Percentiles rank a stretch among this genome's conserved stretches.
These are phyloP conservation scores for Mychonastes homosphaera DNA, from an alignment of 139 green algal species.

Conservation along the genomic window DNA sequence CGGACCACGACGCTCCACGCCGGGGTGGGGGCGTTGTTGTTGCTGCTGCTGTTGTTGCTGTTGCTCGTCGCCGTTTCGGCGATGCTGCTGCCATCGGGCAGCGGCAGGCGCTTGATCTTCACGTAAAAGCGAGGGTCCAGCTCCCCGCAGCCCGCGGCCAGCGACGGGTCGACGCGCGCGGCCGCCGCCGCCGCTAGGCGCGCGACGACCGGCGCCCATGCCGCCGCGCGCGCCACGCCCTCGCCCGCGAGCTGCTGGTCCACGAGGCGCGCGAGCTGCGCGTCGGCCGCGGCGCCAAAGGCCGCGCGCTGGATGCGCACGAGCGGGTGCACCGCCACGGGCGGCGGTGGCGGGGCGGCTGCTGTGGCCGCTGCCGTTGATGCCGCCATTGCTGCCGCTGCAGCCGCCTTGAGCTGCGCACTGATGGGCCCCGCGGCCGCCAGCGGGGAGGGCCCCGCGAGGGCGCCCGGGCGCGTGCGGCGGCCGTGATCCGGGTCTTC, in stretches of 20 bases:
- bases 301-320: conserved; percentile 13
- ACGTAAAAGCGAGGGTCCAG: conserved; percentile 51
- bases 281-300: conserved; percentile 26
- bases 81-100: neutral
- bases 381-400: neutral
- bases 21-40: conserved; percentile 5
- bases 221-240: conserved; percentile 13
- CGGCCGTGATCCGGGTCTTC: too few species aligned
- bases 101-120: conserved; percentile 36
- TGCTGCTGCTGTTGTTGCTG: neutral
- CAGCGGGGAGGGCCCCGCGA: too few species aligned
- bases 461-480: too few species aligned
- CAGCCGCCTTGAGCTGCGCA: neutral
- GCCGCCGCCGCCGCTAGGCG: conserved; percentile 39
- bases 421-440: neutral
- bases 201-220: conserved; percentile 39
- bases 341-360: neutral
- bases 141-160: conserved; percentile 25
- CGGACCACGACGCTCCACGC: conserved; percentile 46
- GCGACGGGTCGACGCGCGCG: conserved; percentile 26
- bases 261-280: conserved; percentile 49
- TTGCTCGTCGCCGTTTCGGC: neutral
- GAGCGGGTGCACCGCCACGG: conserved; percentile 8
- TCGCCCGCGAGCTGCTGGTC: conserved; percentile 48
- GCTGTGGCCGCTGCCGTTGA: neutral